Base-by-base conservation (phyloP, 768 basidiomycete species). In the Kwoniella sp. region DNA sequence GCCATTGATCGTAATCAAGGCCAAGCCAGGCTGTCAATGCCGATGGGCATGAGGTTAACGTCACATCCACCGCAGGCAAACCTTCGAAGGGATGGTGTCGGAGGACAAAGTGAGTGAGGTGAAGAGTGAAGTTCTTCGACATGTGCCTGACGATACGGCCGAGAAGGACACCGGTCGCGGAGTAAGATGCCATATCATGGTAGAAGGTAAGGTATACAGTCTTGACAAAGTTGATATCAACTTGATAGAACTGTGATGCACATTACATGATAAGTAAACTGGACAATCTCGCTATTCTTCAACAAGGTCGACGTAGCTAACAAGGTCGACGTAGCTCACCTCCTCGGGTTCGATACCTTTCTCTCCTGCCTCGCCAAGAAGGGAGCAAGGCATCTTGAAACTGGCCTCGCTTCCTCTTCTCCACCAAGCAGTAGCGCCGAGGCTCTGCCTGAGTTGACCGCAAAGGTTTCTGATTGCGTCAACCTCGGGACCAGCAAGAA, bases 1-100 rank as follows among this genome's bases (percentile, higher is more conserved):
- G 22, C 69, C 69, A 76, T 29, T 26, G 12, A 6, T 51, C 36
- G n/a, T 62, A 65, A 40, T 73, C 62, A 2, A 76, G 60, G 1
- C 74, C 74, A 4, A 69, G 37, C 63, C 68, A 76, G 2, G 40
- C 55, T 40, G 63, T 65, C 7, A 76, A 48, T 22, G 58, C 65
- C 17, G 37, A 30, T 1, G 69, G 46, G 4, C 52, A 55, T 2
- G 47, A 21, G 19, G 71, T 71, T 30, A 76, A 64, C 4, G 33
- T 47, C n/a, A 72, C 33, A 15, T 69, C 66, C 40, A 76, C 65
- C 21, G 65, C 29, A 15, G 61, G 59, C 2, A 72, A 22, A 12
- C 74, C 74, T 26, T 36, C 25, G 57, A 57, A 76, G 8, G 74
- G 69, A 25, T 58, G 52, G 40, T 76, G 69, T 26, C 65, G 55